Evolutionary conservation across 2,329 filamentous ascomycete species (phyloP), one percentile per base, ranked within the genome.

Genomic region (Pseudogymnoascus sp.): DNA sequence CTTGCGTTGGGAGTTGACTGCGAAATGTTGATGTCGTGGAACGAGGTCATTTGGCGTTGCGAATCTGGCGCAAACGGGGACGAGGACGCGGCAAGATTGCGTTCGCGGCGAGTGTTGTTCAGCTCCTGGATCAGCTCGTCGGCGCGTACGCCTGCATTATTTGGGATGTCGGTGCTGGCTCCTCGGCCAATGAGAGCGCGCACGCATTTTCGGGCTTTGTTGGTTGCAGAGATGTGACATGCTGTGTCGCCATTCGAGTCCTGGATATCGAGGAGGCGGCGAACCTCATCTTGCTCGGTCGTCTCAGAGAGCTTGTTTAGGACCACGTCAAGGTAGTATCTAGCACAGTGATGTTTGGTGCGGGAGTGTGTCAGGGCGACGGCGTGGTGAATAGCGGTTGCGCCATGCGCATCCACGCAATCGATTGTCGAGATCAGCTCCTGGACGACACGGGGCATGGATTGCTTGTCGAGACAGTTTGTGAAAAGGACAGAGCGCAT

Each of bases 401-500:
- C 89, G 11, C 91, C 89, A 60, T 88, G 88, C 74, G 85, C 87
- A 72, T 99, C 95, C 22, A 89, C 84, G 64, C 86, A 85, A 61
- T 89, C 87, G 40, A 96, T 86, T 0, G 93, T 97, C 38, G 88
- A 85, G 61, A 93, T 86, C 3, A 99, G 83, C 66, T 96, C 86
- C 68, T 89, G 89, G 70, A 96, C 86, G 63, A 99, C 87, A 22
- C 84, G 83, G 0, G 91, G 89, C 77, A 98, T 97, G 0, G 91
- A 93, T 68, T 91, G 86, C 77, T 95, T 96, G 74, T 98, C 95
- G 74, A 88, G 95, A 74, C 95, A 96, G 75, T 99, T 99, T 53
- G 93, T 98, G 75, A 98, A 99, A 72, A 96, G 85, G 63, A 98
- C 93, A 5, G 91, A 90, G 46, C 93, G 89, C 85, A 99, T 97